Evolutionary conservation across 164 flowering plant genomes (phyloP).

Genomic region (Tinospora cordifolia): DNA sequence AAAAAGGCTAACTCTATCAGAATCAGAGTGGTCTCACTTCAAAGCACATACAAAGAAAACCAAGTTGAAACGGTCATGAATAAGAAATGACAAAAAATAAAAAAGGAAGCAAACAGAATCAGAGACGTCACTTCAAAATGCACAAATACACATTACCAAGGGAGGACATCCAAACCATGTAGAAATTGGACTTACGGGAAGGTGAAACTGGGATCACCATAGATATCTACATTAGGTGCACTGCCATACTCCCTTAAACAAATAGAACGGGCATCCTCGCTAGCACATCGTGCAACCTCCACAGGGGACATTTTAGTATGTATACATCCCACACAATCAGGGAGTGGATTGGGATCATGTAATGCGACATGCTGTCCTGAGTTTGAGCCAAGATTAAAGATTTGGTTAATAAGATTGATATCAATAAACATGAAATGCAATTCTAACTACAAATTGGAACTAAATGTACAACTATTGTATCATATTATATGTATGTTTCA

Average conservation of each 20-base stretch:
- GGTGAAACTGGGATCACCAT: constrained; percentile 80
- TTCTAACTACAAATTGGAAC: background rate
- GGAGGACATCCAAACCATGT: constrained; percentile 3
- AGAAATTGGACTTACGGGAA: constrained; percentile 55
- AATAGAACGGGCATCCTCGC: constrained; percentile 83
- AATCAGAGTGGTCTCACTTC: background rate
- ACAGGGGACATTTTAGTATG: constrained; percentile 86
- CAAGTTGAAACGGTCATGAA: background rate
- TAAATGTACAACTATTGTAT: no score
- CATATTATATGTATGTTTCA: no score
- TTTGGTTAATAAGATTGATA: constrained; percentile 4
- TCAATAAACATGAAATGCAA: background rate
- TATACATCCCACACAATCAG: constrained; percentile 71
- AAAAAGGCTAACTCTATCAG: no score
- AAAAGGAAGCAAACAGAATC: background rate
- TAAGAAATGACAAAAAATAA: background rate
- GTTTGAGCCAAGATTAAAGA: constrained; percentile 18
- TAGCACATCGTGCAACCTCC: constrained; percentile 64
- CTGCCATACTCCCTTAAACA: constrained; percentile 80
- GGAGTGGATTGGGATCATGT: constrained; percentile 82
- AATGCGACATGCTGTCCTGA: constrained; percentile 97
- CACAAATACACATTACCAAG: background rate
- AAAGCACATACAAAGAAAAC: background rate
- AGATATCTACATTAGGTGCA: constrained; percentile 75
- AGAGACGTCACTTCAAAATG: background rate